Evolutionary conservation across 2,329 filamentous ascomycete genomes (phyloP).

Genomic region (Botryotinia calthae): DNA sequence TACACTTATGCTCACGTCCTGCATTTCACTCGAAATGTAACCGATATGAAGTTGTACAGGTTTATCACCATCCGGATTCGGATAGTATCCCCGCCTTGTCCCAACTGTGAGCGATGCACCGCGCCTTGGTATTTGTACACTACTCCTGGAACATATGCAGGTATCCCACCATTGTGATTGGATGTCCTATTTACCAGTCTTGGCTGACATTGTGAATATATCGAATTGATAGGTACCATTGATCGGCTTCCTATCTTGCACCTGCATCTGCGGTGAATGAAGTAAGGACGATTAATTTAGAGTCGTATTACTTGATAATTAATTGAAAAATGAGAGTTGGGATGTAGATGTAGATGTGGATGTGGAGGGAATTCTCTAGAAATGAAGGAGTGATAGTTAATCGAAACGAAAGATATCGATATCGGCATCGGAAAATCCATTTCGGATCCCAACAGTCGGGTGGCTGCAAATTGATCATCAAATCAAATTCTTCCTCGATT

Average conservation of each 20-base stretch:
- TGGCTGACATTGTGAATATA: background rate
- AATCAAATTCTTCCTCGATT: slow-evolving; percentile 5
- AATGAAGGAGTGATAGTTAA: background rate
- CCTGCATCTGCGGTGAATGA: background rate
- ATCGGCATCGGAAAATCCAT: slow-evolving; percentile 3
- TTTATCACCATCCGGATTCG: background rate
- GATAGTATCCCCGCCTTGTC: slow-evolving; percentile 2
- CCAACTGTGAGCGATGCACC: background rate
- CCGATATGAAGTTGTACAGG: background rate
- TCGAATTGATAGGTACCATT: background rate
- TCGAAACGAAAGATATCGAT: background rate
- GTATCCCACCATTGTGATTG: background rate
- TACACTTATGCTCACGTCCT: background rate
- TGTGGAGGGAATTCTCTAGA: background rate
- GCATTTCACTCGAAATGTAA: background rate
- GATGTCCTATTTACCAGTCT: slow-evolving; percentile 4
- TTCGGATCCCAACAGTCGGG: background rate
- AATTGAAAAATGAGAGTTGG: background rate
- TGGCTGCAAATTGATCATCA: slow-evolving; percentile 2
- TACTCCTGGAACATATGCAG: background rate
- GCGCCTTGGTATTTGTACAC: background rate
- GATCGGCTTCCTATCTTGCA: background rate
- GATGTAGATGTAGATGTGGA: background rate
- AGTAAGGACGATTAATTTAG: background rate
- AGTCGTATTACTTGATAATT: background rate